A percentile compares a stretch with the other conserved stretches of the same genome.
These are phyloP conservation scores for Coemansia sp. DNA, from an alignment of 192 early-diverging fungal genomes.

Conservation along the genomic window DNA sequence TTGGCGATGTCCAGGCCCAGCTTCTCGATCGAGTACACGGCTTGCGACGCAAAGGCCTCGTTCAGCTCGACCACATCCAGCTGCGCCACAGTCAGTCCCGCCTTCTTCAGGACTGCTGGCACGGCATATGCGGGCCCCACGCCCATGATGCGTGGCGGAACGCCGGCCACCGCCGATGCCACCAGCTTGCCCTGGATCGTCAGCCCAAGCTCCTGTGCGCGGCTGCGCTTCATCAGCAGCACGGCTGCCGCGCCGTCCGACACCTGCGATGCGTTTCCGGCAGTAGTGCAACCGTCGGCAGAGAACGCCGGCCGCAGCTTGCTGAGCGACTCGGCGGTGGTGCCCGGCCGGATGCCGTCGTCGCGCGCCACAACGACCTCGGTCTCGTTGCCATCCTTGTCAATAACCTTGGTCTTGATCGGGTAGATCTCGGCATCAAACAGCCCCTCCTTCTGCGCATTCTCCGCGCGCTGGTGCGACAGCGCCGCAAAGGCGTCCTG, in stretches of 20 bases:
- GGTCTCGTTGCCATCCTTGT: slow-evolving; percentile 78
- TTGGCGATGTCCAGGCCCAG: slow-evolving; percentile 82
- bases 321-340: slow-evolving; percentile 75
- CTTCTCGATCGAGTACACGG: slow-evolving; percentile 88
- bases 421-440: slow-evolving; percentile 94
- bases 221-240: slow-evolving; percentile 91
- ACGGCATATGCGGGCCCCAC: slow-evolving; percentile 95
- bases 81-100: slow-evolving; percentile 72
- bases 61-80: slow-evolving; percentile 93
- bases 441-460: slow-evolving; percentile 86
- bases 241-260: slow-evolving; percentile 97
- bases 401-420: slow-evolving; percentile 67
- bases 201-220: slow-evolving; percentile 82
- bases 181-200: slow-evolving; percentile 86
- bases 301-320: slow-evolving; percentile 91
- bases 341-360: slow-evolving; percentile 84
- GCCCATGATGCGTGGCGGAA: slow-evolving; percentile 94
- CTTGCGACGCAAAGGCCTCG: slow-evolving; percentile 98
- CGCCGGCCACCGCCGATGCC: slow-evolving; percentile 84
- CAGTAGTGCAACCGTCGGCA: slow-evolving; percentile 82
- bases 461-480: slow-evolving; percentile 80
- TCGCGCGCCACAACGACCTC: slow-evolving; percentile 76
- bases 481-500: slow-evolving; percentile 90
- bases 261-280: slow-evolving; percentile 96
- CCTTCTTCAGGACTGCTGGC: slow-evolving; percentile 80